phyloP scores from a whole-genome alignment of 345 rosid species.

The Brassica nigra region DNA sequence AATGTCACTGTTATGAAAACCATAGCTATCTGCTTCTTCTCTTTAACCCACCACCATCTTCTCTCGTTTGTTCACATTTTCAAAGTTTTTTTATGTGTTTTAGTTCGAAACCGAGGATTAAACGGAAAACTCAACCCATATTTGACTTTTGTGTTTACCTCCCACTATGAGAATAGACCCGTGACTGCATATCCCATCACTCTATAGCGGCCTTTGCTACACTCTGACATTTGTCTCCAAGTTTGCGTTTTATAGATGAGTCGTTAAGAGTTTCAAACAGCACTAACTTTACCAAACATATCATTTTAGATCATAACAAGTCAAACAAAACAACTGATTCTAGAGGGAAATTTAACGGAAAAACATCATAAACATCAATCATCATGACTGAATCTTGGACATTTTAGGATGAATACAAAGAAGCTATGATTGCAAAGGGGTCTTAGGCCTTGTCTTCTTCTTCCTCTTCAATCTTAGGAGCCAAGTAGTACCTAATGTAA shows the following conservation, averaged over 20 bases:
- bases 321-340: slow-evolving; percentile 18
- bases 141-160: background rate
- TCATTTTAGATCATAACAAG: slow-evolving; percentile 6
- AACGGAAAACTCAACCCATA: background rate
- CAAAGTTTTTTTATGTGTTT: background rate
- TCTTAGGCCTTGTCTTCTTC: slow-evolving; percentile 77
- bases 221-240: too few relatives aligned
- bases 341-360: background rate
- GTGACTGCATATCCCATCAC: too few relatives aligned
- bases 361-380: slow-evolving; percentile 9
- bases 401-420: background rate
- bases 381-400: background rate
- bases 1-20: slow-evolving; percentile 14
- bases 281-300: background rate
- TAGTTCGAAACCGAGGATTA: background rate
- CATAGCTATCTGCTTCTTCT: background rate
- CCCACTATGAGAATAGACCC: too few relatives aligned
- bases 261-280: background rate
- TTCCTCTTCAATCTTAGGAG: slow-evolving; percentile 91
- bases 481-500: slow-evolving; percentile 84
- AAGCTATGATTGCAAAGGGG: background rate
- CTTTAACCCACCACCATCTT: background rate
- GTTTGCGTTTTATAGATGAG: too few relatives aligned
- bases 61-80: background rate
- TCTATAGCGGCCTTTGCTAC: too few relatives aligned